Conservation (phyloP, 1,284 basidiomycete genomes). For the Xerocomus amazonicus region DNA sequence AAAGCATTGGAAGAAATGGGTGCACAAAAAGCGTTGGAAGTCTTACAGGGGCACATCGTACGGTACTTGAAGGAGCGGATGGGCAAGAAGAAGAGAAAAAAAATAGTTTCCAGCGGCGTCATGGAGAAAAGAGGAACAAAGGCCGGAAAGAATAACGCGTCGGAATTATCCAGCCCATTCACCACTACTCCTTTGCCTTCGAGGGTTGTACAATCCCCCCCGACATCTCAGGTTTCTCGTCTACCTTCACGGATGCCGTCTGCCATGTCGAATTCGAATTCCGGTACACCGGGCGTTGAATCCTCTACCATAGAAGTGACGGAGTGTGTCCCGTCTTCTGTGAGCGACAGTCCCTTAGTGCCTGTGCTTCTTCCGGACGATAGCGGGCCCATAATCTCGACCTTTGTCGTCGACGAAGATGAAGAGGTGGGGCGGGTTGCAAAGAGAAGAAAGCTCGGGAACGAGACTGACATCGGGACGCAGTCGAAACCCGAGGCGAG, state of each 20-base stretch:
- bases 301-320: slow-evolving; percentile 7
- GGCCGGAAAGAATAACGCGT: slow-evolving; percentile 1
- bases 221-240: neutral
- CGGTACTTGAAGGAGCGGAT: slow-evolving; percentile 80
- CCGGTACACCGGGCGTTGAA: slow-evolving; percentile 5
- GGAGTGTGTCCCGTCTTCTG: slow-evolving; percentile 18
- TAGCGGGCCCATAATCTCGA: slow-evolving; percentile 39
- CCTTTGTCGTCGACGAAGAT: slow-evolving; percentile 55
- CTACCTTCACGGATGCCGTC: slow-evolving; percentile 1
- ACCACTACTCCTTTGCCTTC: slow-evolving; percentile 38
- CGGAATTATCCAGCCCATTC: slow-evolving; percentile 33
- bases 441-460: slow-evolving; percentile 47
- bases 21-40: slow-evolving; percentile 77
- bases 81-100: slow-evolving; percentile 35
- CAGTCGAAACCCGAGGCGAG: slow-evolving; percentile 1
- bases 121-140: slow-evolving; percentile 17
- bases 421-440: slow-evolving; percentile 48
- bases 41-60: slow-evolving; percentile 82
- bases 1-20: slow-evolving; percentile 77
- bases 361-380: slow-evolving; percentile 28
- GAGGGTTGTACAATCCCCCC: slow-evolving; percentile 20
- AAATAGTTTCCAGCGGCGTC: slow-evolving; percentile 1
- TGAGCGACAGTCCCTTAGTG: slow-evolving; percentile 18
- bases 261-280: neutral
- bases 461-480: neutral